A percentile compares a stretch with the other conserved stretches of the same genome.
Conservation (phyloP, 2,329 filamentous ascomycete genomes). For the Exophiala xenobiotica region DNA sequence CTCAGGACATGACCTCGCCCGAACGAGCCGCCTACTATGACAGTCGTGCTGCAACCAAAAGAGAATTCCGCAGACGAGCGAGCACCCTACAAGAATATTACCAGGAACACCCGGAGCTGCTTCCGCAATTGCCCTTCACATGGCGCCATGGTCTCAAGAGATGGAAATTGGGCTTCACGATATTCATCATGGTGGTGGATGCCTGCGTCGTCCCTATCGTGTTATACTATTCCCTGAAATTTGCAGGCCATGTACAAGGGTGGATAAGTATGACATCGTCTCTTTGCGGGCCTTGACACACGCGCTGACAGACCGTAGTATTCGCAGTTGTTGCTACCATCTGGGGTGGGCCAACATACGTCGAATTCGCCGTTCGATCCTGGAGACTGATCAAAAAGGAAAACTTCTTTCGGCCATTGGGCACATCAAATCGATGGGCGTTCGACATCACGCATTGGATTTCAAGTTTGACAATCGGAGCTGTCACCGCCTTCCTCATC, state of each 20-base stretch:
- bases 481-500: slow-evolving; percentile 28
- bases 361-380: slow-evolving; percentile 30
- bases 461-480: slow-evolving; percentile 25
- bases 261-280: slow-evolving; percentile 25
- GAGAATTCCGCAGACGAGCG: slow-evolving; percentile 30
- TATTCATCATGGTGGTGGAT: slow-evolving; percentile 30
- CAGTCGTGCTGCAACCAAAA: slow-evolving; percentile 32
- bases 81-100: slow-evolving; percentile 32
- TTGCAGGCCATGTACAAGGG: slow-evolving; percentile 27
- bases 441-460: slow-evolving; percentile 31
- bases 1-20: slow-evolving; percentile 15
- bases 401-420: slow-evolving; percentile 31
- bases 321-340: slow-evolving; percentile 32
- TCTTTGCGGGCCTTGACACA: not conserved
- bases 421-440: slow-evolving; percentile 28
- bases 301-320: too few species aligned
- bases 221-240: slow-evolving; percentile 30
- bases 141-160: slow-evolving; percentile 28
- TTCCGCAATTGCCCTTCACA: slow-evolving; percentile 33
- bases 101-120: slow-evolving; percentile 25
- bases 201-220: slow-evolving; percentile 31
- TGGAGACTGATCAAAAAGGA: slow-evolving; percentile 31
- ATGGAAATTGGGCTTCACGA: slow-evolving; percentile 29
- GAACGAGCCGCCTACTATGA: slow-evolving; percentile 31
- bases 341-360: slow-evolving; percentile 31